Evolutionary conservation across 495 filamentous ascomycete genomes (phyloP), one percentile per base, ranked within the genome.

Genomic region (Talaromyces thailandensis): DNA sequence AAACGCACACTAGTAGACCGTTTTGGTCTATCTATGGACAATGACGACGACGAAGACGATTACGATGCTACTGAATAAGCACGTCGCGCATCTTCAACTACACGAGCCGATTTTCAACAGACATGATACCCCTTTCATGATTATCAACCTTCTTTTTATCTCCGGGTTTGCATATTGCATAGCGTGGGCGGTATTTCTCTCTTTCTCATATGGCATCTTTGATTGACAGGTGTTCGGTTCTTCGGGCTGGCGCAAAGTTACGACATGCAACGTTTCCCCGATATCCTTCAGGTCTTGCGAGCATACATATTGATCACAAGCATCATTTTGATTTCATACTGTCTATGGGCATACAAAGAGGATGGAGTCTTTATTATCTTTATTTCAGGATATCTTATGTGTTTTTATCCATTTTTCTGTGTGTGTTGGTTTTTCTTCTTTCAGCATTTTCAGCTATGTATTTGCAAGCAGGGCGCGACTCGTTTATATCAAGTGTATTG

Each of bases 1-100:
- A 83, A 82, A 62, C 86, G 94, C 43, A 90, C 93, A 45, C 82
- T 94, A 1, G 86, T 96, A 37, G 90, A 96, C 67, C 68, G 70
- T 35, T 74, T 76, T 56, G 82, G 82, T 31, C 67, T 71, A 26
- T 80, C 83, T 70, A 68, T 75, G 56, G 65, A 67, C 62, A 73
- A 76, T 18, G 58, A 64, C 51, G 67, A 69, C 18, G 75, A 77
- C 29, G 75, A 79, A 45, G 55, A 67, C 23, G 79, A 80, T 61
- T 74, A 76, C 45, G 74, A 80, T 35, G 56, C 73, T 2, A 76
- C 74, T 31, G 58, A 61, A 51, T 61, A 35, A 61, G 16, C 14
- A 23, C 26, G 3, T 8, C 1, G 4, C 26, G 55, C 23, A 21
- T 35, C n/a, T 43, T 48, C 18, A 52, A 52, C 8, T 28, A 26